These are phyloP conservation scores for Falciphora oryzae DNA, from an alignment of 2,329 filamentous ascomycete species.

Conservation along the genomic window DNA sequence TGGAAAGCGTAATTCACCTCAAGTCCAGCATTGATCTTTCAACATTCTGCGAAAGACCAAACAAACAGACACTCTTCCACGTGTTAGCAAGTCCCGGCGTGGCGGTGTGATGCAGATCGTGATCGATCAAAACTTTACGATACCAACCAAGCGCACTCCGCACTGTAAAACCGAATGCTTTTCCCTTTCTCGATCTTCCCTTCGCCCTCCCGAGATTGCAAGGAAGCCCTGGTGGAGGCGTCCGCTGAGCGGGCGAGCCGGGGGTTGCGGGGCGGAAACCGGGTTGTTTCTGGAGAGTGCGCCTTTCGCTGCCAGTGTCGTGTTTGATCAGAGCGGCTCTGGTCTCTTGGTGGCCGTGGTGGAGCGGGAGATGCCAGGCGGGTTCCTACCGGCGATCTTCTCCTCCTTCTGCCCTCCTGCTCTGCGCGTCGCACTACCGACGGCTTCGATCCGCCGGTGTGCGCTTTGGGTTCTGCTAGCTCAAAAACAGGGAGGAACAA, in stretches of 20 bases:
- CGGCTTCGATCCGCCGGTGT: no score
- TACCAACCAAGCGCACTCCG: no score
- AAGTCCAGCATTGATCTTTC: no score
- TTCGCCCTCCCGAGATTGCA: not conserved
- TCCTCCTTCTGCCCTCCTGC: not conserved
- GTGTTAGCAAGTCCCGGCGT: not conserved
- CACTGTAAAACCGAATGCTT: no score
- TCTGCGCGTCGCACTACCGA: no score
- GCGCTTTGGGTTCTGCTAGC: no score
- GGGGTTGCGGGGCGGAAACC: not conserved
- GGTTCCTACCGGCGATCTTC: not conserved
- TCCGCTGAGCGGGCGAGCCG: no score
- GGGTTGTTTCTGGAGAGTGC: not conserved
- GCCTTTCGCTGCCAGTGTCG: not conserved
- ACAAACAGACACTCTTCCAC: not conserved
- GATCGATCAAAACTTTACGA: not conserved
- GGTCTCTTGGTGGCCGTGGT: not conserved
- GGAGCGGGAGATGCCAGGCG: not conserved
- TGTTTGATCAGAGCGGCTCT: not conserved
- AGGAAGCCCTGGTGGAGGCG: not conserved
- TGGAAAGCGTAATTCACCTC: no score
- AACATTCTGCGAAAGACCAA: not conserved
- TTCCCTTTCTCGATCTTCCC: no score
- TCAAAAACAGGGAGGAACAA: no score
- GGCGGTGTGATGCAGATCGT: not conserved